Conservation (phyloP, 306 rosid species). For the Begonia peltatifolia region DNA sequence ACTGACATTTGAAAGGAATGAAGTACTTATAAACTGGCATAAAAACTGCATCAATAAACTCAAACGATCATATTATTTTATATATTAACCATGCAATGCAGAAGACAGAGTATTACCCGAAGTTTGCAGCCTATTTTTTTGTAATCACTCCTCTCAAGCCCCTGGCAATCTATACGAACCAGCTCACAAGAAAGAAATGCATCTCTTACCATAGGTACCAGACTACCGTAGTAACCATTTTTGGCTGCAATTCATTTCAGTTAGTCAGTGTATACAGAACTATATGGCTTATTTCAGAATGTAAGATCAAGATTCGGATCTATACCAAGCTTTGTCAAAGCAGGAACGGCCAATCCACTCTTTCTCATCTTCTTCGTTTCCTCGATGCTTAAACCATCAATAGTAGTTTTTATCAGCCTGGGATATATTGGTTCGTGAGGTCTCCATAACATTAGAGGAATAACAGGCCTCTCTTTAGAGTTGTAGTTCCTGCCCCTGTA, state of each 20-base stretch:
- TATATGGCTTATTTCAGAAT: too few relatives aligned
- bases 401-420: conserved; percentile 73
- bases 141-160: conserved; percentile 89
- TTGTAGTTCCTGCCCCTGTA: conserved; percentile 79
- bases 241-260: conserved; percentile 43
- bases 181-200: conserved; percentile 59
- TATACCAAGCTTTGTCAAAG: conserved; percentile 74
- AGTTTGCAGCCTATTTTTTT: conserved; percentile 94
- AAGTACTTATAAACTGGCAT: too few relatives aligned
- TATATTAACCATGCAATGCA: background rate
- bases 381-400: conserved; percentile 64
- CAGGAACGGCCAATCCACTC: conserved; percentile 69
- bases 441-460: conserved; percentile 92
- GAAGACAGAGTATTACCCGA: conserved; percentile 28
- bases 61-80: too few relatives aligned
- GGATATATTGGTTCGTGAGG: conserved; percentile 89
- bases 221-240: conserved; percentile 68
- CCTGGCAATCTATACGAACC: conserved; percentile 74
- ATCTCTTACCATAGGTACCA: conserved; percentile 90
- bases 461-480: conserved; percentile 50
- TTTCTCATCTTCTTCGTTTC: conserved; percentile 89
- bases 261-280: conserved; percentile 1
- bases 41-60: too few relatives aligned
- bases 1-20: too few relatives aligned
- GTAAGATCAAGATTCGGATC: too few relatives aligned